phyloP scores from a whole-genome alignment of 2,329 filamentous ascomycete species.

The Diplodia corticola region DNA sequence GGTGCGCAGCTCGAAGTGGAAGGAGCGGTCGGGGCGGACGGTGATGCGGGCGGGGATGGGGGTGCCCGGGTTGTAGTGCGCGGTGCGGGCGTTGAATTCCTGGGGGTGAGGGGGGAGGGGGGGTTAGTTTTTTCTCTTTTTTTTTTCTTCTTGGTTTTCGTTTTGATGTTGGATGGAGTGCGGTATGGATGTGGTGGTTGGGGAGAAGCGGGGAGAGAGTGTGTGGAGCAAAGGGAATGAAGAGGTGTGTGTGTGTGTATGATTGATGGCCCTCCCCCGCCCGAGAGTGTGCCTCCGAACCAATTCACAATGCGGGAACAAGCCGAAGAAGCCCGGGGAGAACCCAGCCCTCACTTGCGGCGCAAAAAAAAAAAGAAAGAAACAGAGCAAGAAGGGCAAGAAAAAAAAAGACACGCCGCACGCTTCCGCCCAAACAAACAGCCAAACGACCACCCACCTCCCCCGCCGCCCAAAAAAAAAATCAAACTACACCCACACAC shows the following conservation, averaged over 20 bases:
- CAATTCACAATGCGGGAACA: too few relatives aligned
- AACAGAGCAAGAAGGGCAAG: too few relatives aligned
- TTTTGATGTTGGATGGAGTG: too few relatives aligned
- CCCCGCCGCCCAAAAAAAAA: neutral
- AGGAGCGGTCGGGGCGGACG: conserved; percentile 89
- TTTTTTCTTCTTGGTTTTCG: neutral
- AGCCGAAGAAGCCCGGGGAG: too few relatives aligned
- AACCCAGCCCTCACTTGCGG: too few relatives aligned
- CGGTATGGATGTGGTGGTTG: neutral
- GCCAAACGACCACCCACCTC: too few relatives aligned
- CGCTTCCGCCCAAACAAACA: too few relatives aligned
- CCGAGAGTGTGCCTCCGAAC: too few relatives aligned
- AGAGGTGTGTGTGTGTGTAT: neutral
- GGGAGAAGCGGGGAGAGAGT: neutral
- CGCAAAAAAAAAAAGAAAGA: too few relatives aligned
- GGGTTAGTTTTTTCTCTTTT: neutral
- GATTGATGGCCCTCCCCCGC: too few relatives aligned
- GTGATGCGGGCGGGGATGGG: conserved; percentile 89
- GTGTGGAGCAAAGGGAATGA: neutral
- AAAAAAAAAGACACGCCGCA: too few relatives aligned
- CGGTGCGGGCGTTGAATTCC: conserved; percentile 96
- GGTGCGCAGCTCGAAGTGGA: conserved; percentile 89
- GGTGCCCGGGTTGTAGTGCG: conserved; percentile 77
- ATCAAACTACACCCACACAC: neutral
- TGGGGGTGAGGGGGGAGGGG: conserved; percentile 41